Base-by-base conservation (phyloP, 2,329 filamentous ascomycete genomes). In the Macrophomina phaseolina region DNA sequence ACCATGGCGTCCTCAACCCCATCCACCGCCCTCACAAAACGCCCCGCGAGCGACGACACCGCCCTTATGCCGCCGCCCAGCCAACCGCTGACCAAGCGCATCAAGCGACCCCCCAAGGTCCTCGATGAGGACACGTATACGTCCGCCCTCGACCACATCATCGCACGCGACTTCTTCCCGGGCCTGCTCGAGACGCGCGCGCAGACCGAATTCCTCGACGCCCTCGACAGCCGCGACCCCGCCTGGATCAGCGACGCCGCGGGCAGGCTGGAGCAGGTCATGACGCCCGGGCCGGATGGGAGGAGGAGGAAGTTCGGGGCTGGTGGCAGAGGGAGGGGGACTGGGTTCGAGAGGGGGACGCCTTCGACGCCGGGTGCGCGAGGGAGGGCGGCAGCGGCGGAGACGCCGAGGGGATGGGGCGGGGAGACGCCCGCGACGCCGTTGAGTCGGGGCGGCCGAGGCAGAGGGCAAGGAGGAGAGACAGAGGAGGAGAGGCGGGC, bases 81-180 rank as follows among this genome's bases (percentile, higher is more conserved):
- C 11, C 94, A 94, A 5, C 92, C 93, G 4, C 86, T 89, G 0
- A 84, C 89, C 49, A 98, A 97, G 78, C 90, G 93, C 67, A 97
- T 97, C 75, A 97, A 97, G 80, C 87, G 95, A 63, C 95, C 95
- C 0, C 89, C 90, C 69, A 91, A 90, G 69, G 89, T 97, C 34
- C 87, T 99, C 34, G 93, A 97, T 77, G 95, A 99, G 83, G 94
- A 99, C 72, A 89, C 91, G 64, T 99, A 99, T 79, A 95, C 93
- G 2, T 89, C 93, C 67, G 91, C 92, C 0, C 84, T 99, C 34
- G 97, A 94, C 0, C 90, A 95, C 72, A 98, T 99, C 75, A 97
- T 99, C 69, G 92, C 93, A 9, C 89, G 95, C 70, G 95, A 99
- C 83, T 99, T 97, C 83, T 99, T 98, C 74, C 95, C 95, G 0